Conservation (phyloP, 108 stramenopile species). For the Conticribra weissflogii region DNA sequence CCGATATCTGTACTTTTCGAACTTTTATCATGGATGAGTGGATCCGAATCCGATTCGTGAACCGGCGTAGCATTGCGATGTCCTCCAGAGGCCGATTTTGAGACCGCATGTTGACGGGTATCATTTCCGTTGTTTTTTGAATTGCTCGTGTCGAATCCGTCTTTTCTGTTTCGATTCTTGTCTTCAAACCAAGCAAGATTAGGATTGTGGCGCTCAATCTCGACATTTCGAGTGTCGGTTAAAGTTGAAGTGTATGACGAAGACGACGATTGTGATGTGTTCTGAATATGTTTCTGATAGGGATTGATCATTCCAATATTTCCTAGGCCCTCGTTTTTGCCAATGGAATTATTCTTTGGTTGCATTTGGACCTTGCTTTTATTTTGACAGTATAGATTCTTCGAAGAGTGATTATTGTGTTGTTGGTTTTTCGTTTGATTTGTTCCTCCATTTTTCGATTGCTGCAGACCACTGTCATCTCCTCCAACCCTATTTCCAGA, state of each 20-base stretch:
- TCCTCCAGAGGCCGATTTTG: too few species aligned
- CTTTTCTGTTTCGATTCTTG: background rate
- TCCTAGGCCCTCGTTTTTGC: background rate
- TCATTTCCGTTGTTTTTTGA: background rate
- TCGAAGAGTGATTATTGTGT: too few species aligned
- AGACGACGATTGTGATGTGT: constrained; percentile 5
- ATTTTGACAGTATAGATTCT: too few species aligned
- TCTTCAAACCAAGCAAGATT: background rate
- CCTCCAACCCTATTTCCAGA: background rate
- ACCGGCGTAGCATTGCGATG: too few species aligned
- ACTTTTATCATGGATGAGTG: background rate
- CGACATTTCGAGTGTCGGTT: background rate
- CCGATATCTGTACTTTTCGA: background rate
- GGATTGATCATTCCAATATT: constrained; percentile 7
- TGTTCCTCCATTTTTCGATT: too few species aligned
- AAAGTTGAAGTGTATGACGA: background rate
- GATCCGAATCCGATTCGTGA: background rate
- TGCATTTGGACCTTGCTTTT: background rate
- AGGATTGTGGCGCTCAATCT: background rate
- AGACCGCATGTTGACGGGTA: too few species aligned
- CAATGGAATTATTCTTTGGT: background rate
- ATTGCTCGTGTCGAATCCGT: constrained; percentile 8
- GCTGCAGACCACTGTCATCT: background rate
- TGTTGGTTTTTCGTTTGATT: too few species aligned
- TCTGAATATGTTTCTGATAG: constrained; percentile 8